Base-by-base conservation (phyloP, 2,329 filamentous ascomycete species). In the Aspergillus neotritici region DNA sequence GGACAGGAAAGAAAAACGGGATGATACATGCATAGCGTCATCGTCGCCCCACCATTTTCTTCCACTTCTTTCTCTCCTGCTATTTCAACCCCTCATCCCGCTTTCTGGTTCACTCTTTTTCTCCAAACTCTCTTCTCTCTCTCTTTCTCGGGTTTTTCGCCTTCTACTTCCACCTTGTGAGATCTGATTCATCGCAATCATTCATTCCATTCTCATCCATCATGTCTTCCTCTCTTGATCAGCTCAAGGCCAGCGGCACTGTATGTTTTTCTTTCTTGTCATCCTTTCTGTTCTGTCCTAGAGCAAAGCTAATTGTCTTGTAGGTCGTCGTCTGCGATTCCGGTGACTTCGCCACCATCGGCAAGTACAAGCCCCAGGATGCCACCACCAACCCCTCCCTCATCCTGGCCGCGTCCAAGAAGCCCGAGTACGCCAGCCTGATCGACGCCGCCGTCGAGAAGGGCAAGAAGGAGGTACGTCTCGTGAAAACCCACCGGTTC, bases 331-430 rank as follows among this genome's bases (percentile, higher is more conserved):
- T 97, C 71, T 91, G 86, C 72, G 93, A 97, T 78, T 95, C 91
- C 72, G 93, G 82, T 77, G 84, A 88, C 75, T 87, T 87, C 72
- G 81, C 79, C 64, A 84, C 90, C 72, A 98, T 98, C 71, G 90
- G 79, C 78, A 96, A 97, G 79, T 98, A 98, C 84, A 94, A 95
- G 83, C 93, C 93, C 55, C 90, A 98, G 80, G 93, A 98, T 87
- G 93, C 93, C 66, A 98, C 93, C 71, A 98, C 93, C 77, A 98
- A 98, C 83, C 93, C 93, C 48, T 97, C 93, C 53, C 80, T 98
- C 69, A 97, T 98, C 73, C 86, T 98, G 68, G 91, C 90, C 58
- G 93, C 93, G 54, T 90, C 93, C 68, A 97, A 98, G 82, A 97
- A 97, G 83, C 67, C 87, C 68, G 90, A 96, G 73, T 97, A 97